Evolutionary conservation across 495 filamentous ascomycete species (phyloP).

Genomic region (Penicillium bovifimosum): DNA sequence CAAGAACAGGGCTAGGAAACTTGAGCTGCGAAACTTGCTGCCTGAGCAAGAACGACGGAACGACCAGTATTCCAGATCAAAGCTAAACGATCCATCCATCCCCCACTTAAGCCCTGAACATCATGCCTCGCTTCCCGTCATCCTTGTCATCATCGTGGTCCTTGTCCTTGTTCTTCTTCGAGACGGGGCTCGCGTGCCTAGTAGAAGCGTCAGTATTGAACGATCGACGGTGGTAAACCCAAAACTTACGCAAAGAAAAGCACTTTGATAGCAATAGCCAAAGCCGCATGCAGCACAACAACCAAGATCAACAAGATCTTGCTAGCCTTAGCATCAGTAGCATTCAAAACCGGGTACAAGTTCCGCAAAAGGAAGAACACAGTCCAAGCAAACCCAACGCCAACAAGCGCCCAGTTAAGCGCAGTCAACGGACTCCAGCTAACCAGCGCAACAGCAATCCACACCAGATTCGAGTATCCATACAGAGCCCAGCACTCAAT

Average conservation of each 20-base stretch:
- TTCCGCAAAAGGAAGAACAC: conserved; percentile 87
- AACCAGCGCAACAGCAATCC: conserved; percentile 91
- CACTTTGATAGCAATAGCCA: conserved; percentile 90
- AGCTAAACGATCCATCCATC: not conserved
- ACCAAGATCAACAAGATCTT: conserved; percentile 82
- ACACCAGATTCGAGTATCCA: conserved; percentile 91
- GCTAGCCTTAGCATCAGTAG: conserved; percentile 86
- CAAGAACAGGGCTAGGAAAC: conserved; percentile 9
- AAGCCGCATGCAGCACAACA: conserved; percentile 74
- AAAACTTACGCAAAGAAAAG: conserved; percentile 78
- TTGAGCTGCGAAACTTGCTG: conserved; percentile 14
- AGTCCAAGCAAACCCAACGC: conserved; percentile 78
- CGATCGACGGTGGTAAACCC: not conserved
- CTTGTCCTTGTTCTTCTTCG: conserved; percentile 44
- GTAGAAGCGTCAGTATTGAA: conserved; percentile 13
- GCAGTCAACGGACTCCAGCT: conserved; percentile 78
- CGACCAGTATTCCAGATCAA: conserved; percentile 2
- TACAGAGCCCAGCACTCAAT: conserved; percentile 93
- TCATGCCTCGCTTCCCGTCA: conserved; percentile 29
- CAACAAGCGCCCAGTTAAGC: conserved; percentile 92
- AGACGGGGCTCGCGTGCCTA: conserved; percentile 60
- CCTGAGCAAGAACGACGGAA: conserved; percentile 20
- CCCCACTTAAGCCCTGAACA: conserved; percentile 22
- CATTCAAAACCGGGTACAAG: conserved; percentile 86
- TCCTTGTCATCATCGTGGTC: conserved; percentile 22